phyloP scores from a whole-genome alignment of 2,329 filamentous ascomycete genomes.

The Ophiocordyceps camponoti-leonardi region DNA sequence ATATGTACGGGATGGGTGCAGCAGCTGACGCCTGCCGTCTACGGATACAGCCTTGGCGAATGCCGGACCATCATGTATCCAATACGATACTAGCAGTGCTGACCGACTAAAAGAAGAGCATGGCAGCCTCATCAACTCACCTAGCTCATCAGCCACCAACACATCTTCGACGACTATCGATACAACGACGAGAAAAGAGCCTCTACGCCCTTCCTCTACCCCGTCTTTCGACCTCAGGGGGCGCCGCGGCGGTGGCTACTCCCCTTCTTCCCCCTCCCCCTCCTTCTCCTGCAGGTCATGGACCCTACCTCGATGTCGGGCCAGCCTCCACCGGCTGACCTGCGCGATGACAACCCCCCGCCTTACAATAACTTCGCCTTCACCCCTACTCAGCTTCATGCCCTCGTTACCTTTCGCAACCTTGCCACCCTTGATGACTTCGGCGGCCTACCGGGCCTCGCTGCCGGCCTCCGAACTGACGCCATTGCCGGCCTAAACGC shows the following conservation, averaged over 20 bases:
- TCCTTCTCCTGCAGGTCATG: neutral
- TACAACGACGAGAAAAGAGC: neutral
- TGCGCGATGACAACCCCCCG: constrained; percentile 10
- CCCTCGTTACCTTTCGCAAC: constrained; percentile 31
- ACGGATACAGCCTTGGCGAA: neutral
- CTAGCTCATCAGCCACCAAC: neutral
- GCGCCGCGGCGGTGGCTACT: too few species aligned
- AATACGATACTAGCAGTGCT: neutral
- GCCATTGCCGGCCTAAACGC: constrained; percentile 27
- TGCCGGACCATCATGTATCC: neutral
- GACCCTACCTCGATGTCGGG: constrained; percentile 2
- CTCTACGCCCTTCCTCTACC: too few species aligned
- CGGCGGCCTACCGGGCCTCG: constrained; percentile 35
- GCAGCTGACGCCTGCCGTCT: neutral
- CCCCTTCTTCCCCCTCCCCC: too few species aligned
- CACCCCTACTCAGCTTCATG: constrained; percentile 33
- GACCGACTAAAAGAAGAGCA: neutral
- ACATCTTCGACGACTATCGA: neutral
- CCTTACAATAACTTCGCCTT: constrained; percentile 32
- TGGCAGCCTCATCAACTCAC: neutral
- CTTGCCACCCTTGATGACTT: constrained; percentile 29
- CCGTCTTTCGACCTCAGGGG: too few species aligned
- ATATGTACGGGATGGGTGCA: neutral
- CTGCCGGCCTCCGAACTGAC: constrained; percentile 31
- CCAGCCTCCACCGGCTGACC: constrained; percentile 6